A percentile compares a stretch with the other conserved stretches of the same genome.
These are phyloP conservation scores for Colletotrichum navitas DNA, from an alignment of 2,329 filamentous ascomycete genomes.

Conservation along the genomic window DNA sequence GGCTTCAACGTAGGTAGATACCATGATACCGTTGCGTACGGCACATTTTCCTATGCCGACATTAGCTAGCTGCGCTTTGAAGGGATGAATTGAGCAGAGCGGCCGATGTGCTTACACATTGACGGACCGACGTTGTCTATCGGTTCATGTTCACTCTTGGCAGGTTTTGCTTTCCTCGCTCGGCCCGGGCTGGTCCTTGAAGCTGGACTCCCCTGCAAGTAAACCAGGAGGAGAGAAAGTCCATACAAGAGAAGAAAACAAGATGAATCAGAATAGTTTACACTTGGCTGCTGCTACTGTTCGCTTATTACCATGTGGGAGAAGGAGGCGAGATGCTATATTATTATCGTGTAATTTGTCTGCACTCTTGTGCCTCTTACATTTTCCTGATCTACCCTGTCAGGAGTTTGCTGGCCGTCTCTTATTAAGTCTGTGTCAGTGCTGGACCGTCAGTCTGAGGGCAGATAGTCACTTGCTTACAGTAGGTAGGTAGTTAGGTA, in stretches of 20 bases:
- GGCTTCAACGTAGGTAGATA: too few species aligned
- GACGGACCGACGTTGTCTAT: neutral
- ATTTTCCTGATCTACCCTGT: neutral
- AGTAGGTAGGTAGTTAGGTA: neutral
- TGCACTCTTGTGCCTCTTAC: neutral
- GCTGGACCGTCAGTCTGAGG: neutral
- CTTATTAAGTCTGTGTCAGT: neutral
- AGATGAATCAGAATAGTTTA: neutral
- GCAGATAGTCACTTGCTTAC: neutral
- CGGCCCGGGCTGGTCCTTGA: neutral
- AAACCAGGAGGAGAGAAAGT: neutral
- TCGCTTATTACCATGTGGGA: neutral
- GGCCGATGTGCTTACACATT: neutral
- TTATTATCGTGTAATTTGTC: neutral
- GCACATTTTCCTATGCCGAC: neutral
- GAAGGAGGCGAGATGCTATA: neutral
- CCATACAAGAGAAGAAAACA: neutral
- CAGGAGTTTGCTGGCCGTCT: neutral
- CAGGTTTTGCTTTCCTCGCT: slow-evolving; percentile 1
- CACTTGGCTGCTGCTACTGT: too few species aligned
- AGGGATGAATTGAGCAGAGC: neutral
- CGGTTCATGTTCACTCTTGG: neutral
- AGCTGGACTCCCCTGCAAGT: neutral
- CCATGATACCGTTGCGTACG: too few species aligned
- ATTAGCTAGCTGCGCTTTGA: neutral